Evolutionary conservation across 202 grass and related monocot species (phyloP).

Genomic region (Brachypodium distachyon): DNA sequence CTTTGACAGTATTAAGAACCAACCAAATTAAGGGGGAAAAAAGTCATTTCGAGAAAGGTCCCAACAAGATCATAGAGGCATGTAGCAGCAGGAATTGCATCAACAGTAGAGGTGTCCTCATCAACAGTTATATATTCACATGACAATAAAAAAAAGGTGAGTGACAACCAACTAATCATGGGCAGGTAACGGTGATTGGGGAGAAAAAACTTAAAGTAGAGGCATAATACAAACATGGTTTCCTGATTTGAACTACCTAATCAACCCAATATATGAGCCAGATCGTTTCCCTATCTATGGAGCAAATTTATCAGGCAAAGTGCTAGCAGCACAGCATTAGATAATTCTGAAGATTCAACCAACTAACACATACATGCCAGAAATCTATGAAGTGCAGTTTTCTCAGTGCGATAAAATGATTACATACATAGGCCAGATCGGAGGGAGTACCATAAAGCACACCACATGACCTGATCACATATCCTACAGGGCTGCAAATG

Average conservation of each 20-base stretch:
- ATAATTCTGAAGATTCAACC: neutral
- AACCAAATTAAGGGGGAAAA: neutral
- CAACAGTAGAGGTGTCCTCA: no score
- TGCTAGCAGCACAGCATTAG: neutral
- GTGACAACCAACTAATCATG: neutral
- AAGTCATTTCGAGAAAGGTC: neutral
- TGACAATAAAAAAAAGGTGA: neutral
- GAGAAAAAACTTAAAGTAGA: neutral
- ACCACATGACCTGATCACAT: neutral
- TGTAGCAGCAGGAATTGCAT: neutral
- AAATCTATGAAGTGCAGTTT: neutral
- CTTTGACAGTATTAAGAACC: neutral
- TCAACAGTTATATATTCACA: neutral
- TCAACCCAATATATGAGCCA: neutral
- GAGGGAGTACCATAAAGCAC: neutral
- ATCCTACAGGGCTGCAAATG: neutral
- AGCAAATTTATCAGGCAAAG: neutral
- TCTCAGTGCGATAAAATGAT: neutral
- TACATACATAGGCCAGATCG: neutral
- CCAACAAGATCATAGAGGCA: neutral
- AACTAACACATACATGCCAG: neutral
- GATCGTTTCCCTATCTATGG: neutral
- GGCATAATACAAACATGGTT: neutral
- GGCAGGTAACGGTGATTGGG: neutral
- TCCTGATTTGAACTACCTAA: neutral